Evolutionary conservation across 2,329 filamentous ascomycete genomes (phyloP), one percentile per base, ranked within the genome.

Genomic region (Bipolaris oryzae): DNA sequence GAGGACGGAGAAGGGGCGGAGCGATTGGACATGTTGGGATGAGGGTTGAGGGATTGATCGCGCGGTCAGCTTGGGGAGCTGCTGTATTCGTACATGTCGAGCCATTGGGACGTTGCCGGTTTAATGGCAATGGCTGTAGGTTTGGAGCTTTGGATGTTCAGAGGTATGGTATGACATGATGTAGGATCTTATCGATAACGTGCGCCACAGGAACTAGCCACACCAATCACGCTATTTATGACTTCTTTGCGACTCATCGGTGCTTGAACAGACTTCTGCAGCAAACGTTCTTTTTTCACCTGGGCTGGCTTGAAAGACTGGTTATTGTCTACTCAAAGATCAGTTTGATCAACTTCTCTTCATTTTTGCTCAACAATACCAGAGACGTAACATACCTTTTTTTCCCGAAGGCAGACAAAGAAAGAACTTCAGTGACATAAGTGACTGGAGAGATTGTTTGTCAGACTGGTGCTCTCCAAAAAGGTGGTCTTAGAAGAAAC

Each of bases 1-100:
- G 68, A 96, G 85, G 61, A 92, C 86, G 41, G 93, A 96, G 81
- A 97, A 96, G 33, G 76, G 73, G 60, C 85, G 80, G 7, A 16
- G 18, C 16, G 55, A 28, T 10, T 50, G 51, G 44, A 13, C 46
- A 31, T 38, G 38, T n/a, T 43, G 33, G 11, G 28, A 28, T 31
- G 20, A 2, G 10, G 25, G 2, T 28, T 34, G 50, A 20, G 33
- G 33, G 4, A 35, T 7, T 43, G 45, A n/a, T 3, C 42, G 11
- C 20, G 28, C 11, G 16, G n/a, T n/a, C 18, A 61, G 55, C 50
- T 50, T 57, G 18, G 31, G 48, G 6, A 63, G 53, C 57, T 57
- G 58, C 18, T 55, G 11, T 50, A 53, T 25, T 28, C 52, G 57
- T 25, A 61, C 47, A 31, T 45, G 46, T 54, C 50, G 63, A 46